These are phyloP conservation scores for Cryptococcus amylolentus DNA, from an alignment of 1,284 basidiomycete genomes.

Conservation along the genomic window DNA sequence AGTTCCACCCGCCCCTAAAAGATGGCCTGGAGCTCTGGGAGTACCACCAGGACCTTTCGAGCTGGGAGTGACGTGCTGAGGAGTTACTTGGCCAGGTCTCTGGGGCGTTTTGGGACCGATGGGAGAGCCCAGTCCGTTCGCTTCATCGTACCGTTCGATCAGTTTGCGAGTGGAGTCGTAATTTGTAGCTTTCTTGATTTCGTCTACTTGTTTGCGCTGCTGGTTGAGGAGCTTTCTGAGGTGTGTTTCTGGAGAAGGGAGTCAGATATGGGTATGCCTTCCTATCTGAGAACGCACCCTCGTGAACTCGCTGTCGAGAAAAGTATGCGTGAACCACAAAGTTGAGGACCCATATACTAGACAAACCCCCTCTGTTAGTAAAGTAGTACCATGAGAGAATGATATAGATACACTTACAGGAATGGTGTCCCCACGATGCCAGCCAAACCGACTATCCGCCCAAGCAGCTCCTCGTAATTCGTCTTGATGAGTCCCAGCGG, in stretches of 20 bases:
- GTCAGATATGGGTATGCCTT: background rate
- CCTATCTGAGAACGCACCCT: constrained; percentile 60
- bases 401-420: constrained; percentile 57
- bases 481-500: constrained; percentile 52
- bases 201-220: constrained; percentile 84
- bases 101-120: constrained; percentile 11
- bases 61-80: background rate
- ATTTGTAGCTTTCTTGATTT: constrained; percentile 95
- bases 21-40: constrained; percentile 43
- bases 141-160: constrained; percentile 84
- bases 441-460: constrained; percentile 56
- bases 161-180: constrained; percentile 88
- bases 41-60: constrained; percentile 20
- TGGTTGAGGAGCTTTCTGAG: constrained; percentile 70
- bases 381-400: background rate
- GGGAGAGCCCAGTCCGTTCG: constrained; percentile 21
- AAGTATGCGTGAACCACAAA: constrained; percentile 86
- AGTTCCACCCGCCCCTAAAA: constrained; percentile 35
- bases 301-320: constrained; percentile 71
- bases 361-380: background rate
- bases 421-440: constrained; percentile 68
- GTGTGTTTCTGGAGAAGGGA: constrained; percentile 63
- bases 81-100: constrained; percentile 5
- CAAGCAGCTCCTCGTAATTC: constrained; percentile 44
- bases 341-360: constrained; percentile 75